Conservation (phyloP, 2,329 filamentous ascomycete genomes). For the Seiridium cupressi region DNA sequence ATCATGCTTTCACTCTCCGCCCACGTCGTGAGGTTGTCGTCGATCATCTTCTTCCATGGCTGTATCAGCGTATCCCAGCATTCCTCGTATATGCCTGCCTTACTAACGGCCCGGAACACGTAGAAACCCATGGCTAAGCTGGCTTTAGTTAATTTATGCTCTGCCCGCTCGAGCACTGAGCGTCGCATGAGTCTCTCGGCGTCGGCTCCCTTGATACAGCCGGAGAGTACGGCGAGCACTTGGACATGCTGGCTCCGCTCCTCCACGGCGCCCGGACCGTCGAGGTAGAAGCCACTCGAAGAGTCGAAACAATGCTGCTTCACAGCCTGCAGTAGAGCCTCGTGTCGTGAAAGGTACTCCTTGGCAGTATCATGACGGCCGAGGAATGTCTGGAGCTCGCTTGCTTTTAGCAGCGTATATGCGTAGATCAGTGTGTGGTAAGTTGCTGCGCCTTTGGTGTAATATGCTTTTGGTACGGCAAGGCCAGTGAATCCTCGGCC, state of each 20-base stretch:
- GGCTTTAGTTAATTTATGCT: constrained; percentile 13
- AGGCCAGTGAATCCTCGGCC: neutral
- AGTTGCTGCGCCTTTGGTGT: constrained; percentile 11
- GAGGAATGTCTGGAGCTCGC: constrained; percentile 9
- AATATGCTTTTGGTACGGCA: constrained; percentile 11
- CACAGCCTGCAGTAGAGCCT: constrained; percentile 18
- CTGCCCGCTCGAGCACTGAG: constrained; percentile 8
- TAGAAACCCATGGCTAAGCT: constrained; percentile 20
- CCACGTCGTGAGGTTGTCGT: constrained; percentile 22
- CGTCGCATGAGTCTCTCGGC: constrained; percentile 16
- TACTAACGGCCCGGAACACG: constrained; percentile 19
- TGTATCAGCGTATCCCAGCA: constrained; percentile 14
- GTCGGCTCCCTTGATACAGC: constrained; percentile 8
- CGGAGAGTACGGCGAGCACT: constrained; percentile 23
- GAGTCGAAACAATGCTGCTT: constrained; percentile 27
- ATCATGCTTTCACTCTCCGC: constrained; percentile 20
- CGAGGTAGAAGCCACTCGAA: constrained; percentile 22
- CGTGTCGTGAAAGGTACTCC: constrained; percentile 24
- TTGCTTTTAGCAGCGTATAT: constrained; percentile 10
- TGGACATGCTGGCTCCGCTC: constrained; percentile 29
- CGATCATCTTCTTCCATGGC: constrained; percentile 21
- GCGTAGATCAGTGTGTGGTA: constrained; percentile 14
- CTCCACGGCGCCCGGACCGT: constrained; percentile 15
- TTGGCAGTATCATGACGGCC: constrained; percentile 10
- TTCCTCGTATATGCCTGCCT: constrained; percentile 18